These are phyloP conservation scores for Hevea brasiliensis DNA, from an alignment of 345 rosid genomes.

Conservation along the genomic window DNA sequence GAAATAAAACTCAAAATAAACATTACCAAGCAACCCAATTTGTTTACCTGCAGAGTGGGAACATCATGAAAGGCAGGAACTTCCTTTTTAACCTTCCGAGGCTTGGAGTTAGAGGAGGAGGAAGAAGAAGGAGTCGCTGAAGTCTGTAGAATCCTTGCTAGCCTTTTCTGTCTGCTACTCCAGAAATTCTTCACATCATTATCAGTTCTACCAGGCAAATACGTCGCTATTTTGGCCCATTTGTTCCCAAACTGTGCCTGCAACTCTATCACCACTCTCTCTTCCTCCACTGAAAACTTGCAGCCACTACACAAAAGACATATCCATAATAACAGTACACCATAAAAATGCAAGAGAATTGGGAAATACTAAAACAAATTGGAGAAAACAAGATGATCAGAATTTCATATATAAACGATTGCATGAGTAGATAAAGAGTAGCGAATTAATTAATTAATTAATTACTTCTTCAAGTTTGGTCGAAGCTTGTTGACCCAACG, in stretches of 20 bases:
- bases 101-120: slow-evolving; percentile 33
- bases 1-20: neutral
- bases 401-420: neutral
- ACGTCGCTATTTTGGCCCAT: slow-evolving; percentile 94
- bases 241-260: slow-evolving; percentile 84
- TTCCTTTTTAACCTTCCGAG: slow-evolving; percentile 26
- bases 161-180: slow-evolving; percentile 87
- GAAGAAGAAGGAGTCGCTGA: slow-evolving; percentile 41
- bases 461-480: slow-evolving; percentile 82
- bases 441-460: neutral
- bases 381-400: neutral
- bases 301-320: slow-evolving; percentile 53
- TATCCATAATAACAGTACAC: neutral
- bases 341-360: neutral
- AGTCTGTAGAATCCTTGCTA: slow-evolving; percentile 66
- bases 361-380: no score
- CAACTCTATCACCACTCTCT: slow-evolving; percentile 82
- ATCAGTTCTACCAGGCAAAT: slow-evolving; percentile 79
- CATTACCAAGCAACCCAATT: neutral
- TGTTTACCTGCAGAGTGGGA: slow-evolving; percentile 30
- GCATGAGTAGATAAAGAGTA: neutral
- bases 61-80: slow-evolving; percentile 17
- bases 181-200: slow-evolving; percentile 96
- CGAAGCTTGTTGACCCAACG: slow-evolving; percentile 98
- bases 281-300: slow-evolving; percentile 86